Conservation (phyloP, 1,139 yeast genomes). For the Petasospora fabianii region DNA sequence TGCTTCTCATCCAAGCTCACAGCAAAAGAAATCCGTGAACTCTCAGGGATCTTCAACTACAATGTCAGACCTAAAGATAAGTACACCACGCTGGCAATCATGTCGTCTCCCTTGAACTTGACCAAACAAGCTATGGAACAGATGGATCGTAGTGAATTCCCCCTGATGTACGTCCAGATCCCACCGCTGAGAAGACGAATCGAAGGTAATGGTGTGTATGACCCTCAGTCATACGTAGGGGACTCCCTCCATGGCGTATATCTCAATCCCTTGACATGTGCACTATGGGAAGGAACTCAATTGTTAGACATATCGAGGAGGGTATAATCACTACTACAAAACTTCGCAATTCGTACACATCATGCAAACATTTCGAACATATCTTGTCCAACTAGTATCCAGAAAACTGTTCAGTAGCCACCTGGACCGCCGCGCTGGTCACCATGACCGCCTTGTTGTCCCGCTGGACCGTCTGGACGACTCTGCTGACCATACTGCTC, state of each 20-base stretch:
- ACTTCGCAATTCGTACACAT: background rate
- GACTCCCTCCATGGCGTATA: slow-evolving; percentile 41
- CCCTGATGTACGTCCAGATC: slow-evolving; percentile 50
- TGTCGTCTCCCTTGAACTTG: slow-evolving; percentile 58
- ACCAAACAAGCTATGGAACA: slow-evolving; percentile 58
- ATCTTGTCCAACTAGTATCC: background rate
- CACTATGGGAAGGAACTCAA: slow-evolving; percentile 11
- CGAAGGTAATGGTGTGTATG: slow-evolving; percentile 32
- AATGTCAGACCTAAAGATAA: slow-evolving; percentile 35
- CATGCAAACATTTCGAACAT: too few species aligned
- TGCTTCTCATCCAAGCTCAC: slow-evolving; percentile 42
- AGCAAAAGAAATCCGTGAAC: slow-evolving; percentile 53
- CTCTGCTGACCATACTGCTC: slow-evolving; percentile 1
- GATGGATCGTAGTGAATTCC: slow-evolving; percentile 50
- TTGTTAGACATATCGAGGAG: slow-evolving; percentile 1
- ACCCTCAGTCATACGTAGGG: slow-evolving; percentile 39
- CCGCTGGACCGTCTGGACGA: background rate
- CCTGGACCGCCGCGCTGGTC: background rate
- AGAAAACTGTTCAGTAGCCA: background rate
- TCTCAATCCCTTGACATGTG: slow-evolving; percentile 35
- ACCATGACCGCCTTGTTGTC: background rate
- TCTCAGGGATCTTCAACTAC: slow-evolving; percentile 51
- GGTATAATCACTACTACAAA: background rate
- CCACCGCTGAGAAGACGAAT: slow-evolving; percentile 27
- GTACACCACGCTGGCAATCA: slow-evolving; percentile 36